phyloP scores from a whole-genome alignment of 352 stramenopile species.

The Elongisporangium anandrum region DNA sequence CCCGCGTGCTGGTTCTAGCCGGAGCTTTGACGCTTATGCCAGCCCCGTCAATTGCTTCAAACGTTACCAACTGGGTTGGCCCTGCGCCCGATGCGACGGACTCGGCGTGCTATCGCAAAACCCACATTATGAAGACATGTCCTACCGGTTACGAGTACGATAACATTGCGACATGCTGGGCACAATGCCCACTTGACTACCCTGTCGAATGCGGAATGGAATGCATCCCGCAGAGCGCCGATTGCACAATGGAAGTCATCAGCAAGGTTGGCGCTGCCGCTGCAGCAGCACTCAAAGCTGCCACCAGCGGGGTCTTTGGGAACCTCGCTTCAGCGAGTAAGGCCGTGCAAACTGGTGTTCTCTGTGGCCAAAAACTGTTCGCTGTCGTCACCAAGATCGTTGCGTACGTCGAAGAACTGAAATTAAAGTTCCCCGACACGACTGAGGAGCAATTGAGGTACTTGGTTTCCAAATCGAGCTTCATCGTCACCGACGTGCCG shows the following conservation, averaged over 20 bases:
- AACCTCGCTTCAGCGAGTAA: constrained; percentile 31
- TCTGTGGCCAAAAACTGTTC: constrained; percentile 37
- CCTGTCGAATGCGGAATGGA: constrained; percentile 36
- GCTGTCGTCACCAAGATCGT: constrained; percentile 25
- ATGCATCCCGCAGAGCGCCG: constrained; percentile 59
- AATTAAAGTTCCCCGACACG: constrained; percentile 26
- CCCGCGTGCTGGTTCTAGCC: too few relatives aligned
- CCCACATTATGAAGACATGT: constrained; percentile 25
- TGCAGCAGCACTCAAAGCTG: constrained; percentile 17
- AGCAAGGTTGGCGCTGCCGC: constrained; percentile 21
- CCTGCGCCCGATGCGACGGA: constrained; percentile 1
- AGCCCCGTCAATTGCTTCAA: too few relatives aligned
- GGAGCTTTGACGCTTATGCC: too few relatives aligned
- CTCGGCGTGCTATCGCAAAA: constrained; percentile 30
- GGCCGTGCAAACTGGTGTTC: constrained; percentile 31
- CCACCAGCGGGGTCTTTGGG: constrained; percentile 19
- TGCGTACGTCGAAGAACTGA: constrained; percentile 26
- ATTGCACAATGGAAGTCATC: constrained; percentile 41
- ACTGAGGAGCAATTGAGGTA: constrained; percentile 45
- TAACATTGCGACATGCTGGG: constrained; percentile 31
- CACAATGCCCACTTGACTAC: constrained; percentile 28
- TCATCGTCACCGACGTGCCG: constrained; percentile 45
- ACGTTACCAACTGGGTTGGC: constrained; percentile 6
- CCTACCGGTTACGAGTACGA: constrained; percentile 19
- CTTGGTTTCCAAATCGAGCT: constrained; percentile 50